These are phyloP conservation scores for Miscanthus lutarioriparius DNA, from an alignment of 176 grass and related monocot species.

Conservation along the genomic window DNA sequence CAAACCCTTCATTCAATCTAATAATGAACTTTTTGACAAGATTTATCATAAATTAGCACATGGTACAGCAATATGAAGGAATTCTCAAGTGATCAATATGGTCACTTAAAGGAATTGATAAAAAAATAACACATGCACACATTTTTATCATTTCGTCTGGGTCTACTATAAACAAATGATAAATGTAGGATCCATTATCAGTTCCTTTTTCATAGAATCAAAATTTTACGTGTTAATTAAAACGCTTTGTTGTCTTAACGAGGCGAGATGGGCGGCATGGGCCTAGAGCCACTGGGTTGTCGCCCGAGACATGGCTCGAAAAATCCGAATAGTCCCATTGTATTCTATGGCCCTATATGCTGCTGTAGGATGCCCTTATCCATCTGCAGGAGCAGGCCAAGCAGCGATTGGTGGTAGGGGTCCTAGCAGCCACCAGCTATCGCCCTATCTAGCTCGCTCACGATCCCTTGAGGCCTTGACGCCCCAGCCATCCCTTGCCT, in stretches of 20 bases:
- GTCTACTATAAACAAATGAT: not conserved
- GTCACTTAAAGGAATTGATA: constrained; percentile 15
- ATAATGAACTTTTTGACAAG: constrained; percentile 16
- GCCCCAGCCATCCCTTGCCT: not conserved
- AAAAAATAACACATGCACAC: not conserved
- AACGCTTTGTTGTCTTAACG: not conserved
- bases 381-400: not conserved
- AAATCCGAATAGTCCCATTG: not conserved
- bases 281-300: not conserved
- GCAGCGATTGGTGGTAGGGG: not conserved
- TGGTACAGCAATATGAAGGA: not conserved
- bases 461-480: not conserved
- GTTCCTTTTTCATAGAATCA: constrained; percentile 19
- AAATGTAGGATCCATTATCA: constrained; percentile 5
- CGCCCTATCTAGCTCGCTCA: not conserved
- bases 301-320: not conserved
- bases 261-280: not conserved
- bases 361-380: not conserved
- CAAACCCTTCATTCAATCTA: constrained; percentile 18
- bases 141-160: constrained; percentile 18
- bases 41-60: not conserved
- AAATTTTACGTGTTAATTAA: not conserved
- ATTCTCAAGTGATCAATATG: not conserved
- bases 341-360: not conserved
- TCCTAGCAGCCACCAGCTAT: not conserved